A percentile compares a stretch with the other conserved stretches of the same genome.
phyloP scores from a whole-genome alignment of 495 filamentous ascomycete species.

The Margaritispora aquatica region DNA sequence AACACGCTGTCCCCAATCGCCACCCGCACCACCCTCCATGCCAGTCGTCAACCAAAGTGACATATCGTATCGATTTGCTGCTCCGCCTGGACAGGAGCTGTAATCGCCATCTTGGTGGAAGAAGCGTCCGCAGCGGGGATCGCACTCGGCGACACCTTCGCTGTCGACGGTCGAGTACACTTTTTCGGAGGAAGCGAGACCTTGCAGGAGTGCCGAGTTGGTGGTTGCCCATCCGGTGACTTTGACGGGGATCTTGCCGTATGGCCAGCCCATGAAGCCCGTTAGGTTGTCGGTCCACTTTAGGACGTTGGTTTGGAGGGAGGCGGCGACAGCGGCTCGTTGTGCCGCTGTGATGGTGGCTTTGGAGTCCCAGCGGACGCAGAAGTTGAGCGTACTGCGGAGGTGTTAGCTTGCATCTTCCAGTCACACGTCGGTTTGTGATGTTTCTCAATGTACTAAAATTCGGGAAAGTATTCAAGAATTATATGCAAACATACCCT shows the following conservation, averaged over 20 bases:
- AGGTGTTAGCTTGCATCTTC: background rate
- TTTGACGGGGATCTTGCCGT: conserved; percentile 2
- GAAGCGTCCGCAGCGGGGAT: conserved; percentile 13
- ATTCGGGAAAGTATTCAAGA: too few species aligned
- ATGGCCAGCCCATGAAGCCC: conserved; percentile 9
- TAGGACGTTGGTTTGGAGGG: conserved; percentile 3
- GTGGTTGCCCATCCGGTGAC: conserved; percentile 7
- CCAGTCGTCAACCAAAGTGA: background rate
- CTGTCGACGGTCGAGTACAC: conserved; percentile 11
- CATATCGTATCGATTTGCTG: background rate
- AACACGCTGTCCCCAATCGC: conserved; percentile 3
- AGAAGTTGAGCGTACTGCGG: conserved; percentile 7
- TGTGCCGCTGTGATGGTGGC: conserved; percentile 11
- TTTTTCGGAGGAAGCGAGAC: background rate
- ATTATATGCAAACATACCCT: background rate
- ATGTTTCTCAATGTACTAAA: too few species aligned
- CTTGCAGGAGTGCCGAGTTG: background rate
- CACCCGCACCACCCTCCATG: background rate
- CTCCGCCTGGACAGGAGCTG: conserved; percentile 11
- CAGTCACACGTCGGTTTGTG: too few species aligned
- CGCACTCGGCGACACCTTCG: conserved; percentile 10
- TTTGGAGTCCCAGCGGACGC: conserved; percentile 17
- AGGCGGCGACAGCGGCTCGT: conserved; percentile 2
- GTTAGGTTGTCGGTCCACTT: conserved; percentile 11
- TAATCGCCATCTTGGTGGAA: conserved; percentile 18